Evolutionary conservation across 75 land plant species (phyloP).

Genomic region (Cryptomeria japonica): DNA sequence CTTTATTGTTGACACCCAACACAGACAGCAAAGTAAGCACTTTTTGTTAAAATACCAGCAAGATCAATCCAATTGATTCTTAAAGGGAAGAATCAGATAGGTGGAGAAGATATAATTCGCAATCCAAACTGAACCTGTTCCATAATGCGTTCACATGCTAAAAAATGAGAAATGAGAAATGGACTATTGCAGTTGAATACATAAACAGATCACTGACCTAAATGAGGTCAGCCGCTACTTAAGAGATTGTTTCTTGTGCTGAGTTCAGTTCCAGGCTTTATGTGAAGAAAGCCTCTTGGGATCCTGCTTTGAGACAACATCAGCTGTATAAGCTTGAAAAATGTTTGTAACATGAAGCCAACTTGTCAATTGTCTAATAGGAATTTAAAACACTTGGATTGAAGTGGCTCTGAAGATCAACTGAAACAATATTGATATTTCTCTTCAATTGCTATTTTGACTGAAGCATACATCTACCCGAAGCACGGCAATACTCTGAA

Average conservation of each 20-base stretch:
- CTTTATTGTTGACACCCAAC: not conserved
- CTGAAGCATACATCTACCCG: not conserved
- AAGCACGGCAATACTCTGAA: not conserved
- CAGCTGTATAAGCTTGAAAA: constrained; percentile 55
- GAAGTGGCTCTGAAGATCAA: not conserved
- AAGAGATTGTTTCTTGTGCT: constrained; percentile 3
- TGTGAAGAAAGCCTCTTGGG: constrained; percentile 72
- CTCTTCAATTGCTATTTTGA: not conserved
- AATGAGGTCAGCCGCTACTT: constrained; percentile 1
- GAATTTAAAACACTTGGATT: not conserved
- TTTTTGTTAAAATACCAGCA: constrained; percentile 2
- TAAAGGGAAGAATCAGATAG: constrained; percentile 10
- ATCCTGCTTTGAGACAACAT: constrained; percentile 80
- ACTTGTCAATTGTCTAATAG: not conserved
- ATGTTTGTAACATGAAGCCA: not conserved
- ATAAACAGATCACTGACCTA: constrained; percentile 13
- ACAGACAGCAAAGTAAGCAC: constrained; percentile 8
- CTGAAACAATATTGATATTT: not conserved
- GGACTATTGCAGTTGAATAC: constrained; percentile 7
- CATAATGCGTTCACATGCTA: not conserved
- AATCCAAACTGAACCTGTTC: constrained; percentile 9
- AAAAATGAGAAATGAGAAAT: not conserved
- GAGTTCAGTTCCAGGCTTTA: constrained; percentile 12
- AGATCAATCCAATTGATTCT: constrained; percentile 9
- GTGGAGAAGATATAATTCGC: not conserved